phyloP scores from a whole-genome alignment of 805 yeast genomes.

The Cyberlindnera americana region DNA sequence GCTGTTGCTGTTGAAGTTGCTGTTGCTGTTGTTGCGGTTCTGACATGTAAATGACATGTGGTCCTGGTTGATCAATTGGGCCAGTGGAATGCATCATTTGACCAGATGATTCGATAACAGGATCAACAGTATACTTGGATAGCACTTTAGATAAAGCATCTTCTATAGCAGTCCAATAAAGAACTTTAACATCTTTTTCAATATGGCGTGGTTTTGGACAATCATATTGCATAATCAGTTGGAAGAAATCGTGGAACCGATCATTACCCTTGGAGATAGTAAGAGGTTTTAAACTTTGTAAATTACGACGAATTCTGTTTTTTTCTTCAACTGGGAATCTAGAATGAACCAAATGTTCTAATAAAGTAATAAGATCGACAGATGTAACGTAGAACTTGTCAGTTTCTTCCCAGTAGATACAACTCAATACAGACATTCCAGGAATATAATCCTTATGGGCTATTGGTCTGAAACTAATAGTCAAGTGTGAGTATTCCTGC shows the following conservation, averaged over 20 bases:
- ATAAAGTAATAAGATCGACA: slow-evolving; percentile 55
- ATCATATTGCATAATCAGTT: slow-evolving; percentile 55
- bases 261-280: slow-evolving; percentile 50
- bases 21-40: background rate
- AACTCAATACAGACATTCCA: slow-evolving; percentile 47
- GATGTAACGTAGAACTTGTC: slow-evolving; percentile 54
- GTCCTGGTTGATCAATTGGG: background rate
- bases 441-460: slow-evolving; percentile 34
- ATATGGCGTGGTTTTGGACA: slow-evolving; percentile 66
- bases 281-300: slow-evolving; percentile 58
- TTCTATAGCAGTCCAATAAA: slow-evolving; percentile 52
- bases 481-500: slow-evolving; percentile 32
- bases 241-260: slow-evolving; percentile 37
- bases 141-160: slow-evolving; percentile 55
- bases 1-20: background rate
- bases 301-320: slow-evolving; percentile 62
- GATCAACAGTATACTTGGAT: slow-evolving; percentile 43
- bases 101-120: slow-evolving; percentile 6
- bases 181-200: slow-evolving; percentile 67
- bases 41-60: background rate
- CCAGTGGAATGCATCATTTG: background rate
- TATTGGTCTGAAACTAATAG: slow-evolving; percentile 38
- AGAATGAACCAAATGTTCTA: slow-evolving; percentile 52
- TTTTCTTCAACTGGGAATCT: slow-evolving; percentile 65
- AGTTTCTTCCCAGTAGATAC: slow-evolving; percentile 54